Percentiles rank a stretch among this genome's conserved stretches.
Evolutionary conservation across 495 filamentous ascomycete species (phyloP).

Genomic region (Penicillium herquei): DNA sequence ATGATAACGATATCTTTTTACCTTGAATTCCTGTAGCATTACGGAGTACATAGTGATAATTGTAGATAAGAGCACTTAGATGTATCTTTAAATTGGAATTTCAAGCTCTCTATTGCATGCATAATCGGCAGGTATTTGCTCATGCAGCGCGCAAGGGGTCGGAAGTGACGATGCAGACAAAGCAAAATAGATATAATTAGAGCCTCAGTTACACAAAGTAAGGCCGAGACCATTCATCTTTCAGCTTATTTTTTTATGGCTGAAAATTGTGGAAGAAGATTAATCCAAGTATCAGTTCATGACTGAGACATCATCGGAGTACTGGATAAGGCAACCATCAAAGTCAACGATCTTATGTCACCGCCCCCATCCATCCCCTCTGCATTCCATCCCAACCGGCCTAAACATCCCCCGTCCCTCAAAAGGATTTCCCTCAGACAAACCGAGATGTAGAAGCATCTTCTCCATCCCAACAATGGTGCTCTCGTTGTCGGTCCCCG

Average conservation of each 20-base stretch:
- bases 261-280: background rate
- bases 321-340: conserved; percentile 7
- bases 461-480: conserved; percentile 32
- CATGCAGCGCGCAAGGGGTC: background rate
- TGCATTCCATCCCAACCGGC: background rate
- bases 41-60: too few relatives aligned
- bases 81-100: too few relatives aligned
- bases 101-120: background rate
- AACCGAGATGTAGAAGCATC: conserved; percentile 35
- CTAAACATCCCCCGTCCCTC: background rate
- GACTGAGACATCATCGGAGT: background rate
- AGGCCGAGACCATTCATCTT: background rate
- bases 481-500: conserved; percentile 42
- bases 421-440: background rate
- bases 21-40: background rate
- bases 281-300: background rate
- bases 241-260: background rate
- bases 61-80: too few relatives aligned
- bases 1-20: background rate
- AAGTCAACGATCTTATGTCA: conserved; percentile 7
- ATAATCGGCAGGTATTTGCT: background rate
- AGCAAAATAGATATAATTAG: background rate
- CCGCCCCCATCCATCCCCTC: conserved; percentile 2
- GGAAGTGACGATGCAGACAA: background rate
- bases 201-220: background rate